A percentile compares a stretch with the other conserved stretches of the same genome.
Evolutionary conservation across 75 land plant genomes (phyloP).

Genomic region (Chamaecyparis obtusa): DNA sequence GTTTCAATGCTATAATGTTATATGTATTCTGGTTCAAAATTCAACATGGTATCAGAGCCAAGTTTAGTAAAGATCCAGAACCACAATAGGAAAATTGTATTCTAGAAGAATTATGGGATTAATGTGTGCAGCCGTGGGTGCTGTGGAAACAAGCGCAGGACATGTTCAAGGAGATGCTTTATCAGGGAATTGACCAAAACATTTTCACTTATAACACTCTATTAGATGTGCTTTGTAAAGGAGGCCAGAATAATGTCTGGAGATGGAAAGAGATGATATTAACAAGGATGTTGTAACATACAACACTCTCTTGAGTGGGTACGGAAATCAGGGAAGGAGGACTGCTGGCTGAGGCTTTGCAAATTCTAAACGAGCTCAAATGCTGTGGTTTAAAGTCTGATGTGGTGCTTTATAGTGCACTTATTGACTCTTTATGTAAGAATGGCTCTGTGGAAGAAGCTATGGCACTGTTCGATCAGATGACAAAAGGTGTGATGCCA

Average conservation of each 20-base stretch:
- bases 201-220: too few relatives aligned
- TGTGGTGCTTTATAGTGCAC: conserved; percentile 93
- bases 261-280: conserved; percentile 82
- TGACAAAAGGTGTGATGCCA: too few relatives aligned
- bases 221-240: conserved; percentile 85
- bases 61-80: too few relatives aligned
- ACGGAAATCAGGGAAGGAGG: conserved; percentile 96
- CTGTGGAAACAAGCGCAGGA: conserved; percentile 69
- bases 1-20: too few relatives aligned
- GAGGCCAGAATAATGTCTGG: conserved; percentile 79
- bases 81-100: too few relatives aligned
- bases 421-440: too few relatives aligned
- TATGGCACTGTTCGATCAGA: too few relatives aligned
- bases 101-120: too few relatives aligned
- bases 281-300: conserved; percentile 90
- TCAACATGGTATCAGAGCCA: too few relatives aligned
- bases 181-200: conserved; percentile 78
- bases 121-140: too few relatives aligned
- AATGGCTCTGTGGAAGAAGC: too few relatives aligned
- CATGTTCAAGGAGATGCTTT: conserved; percentile 75
- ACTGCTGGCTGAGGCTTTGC: conserved; percentile 69
- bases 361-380: conserved; percentile 70
- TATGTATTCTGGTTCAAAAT: too few relatives aligned
- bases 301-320: conserved; percentile 86
- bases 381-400: conserved; percentile 77